phyloP scores from a whole-genome alignment of 371 early-diverging fungal genomes.

The Mortierella sp. region DNA sequence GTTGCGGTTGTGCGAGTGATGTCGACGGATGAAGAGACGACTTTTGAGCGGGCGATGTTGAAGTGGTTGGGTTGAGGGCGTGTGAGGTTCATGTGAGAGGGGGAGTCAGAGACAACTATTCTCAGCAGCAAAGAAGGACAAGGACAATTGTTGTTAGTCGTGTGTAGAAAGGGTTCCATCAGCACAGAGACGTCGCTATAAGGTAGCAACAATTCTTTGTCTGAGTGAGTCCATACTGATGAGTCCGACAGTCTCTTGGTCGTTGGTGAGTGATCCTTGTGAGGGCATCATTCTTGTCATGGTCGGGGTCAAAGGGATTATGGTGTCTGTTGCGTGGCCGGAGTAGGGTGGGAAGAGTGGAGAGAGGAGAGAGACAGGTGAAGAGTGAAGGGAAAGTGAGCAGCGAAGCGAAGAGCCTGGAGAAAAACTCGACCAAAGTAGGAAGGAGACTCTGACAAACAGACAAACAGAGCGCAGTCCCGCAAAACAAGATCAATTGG shows the following conservation, averaged over 20 bases:
- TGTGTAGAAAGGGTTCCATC: neutral
- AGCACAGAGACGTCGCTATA: neutral
- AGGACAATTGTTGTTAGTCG: neutral
- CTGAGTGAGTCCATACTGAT: conserved; percentile 29
- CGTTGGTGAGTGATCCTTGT: conserved; percentile 17
- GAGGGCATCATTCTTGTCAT: conserved; percentile 42
- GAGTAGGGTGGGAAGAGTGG: conserved; percentile 5
- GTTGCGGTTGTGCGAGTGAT: conserved; percentile 45
- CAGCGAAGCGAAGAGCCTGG: neutral
- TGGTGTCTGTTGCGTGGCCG: neutral
- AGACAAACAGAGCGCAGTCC: neutral
- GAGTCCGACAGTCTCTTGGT: conserved; percentile 52
- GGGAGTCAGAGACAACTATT: conserved; percentile 8
- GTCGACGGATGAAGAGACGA: conserved; percentile 34
- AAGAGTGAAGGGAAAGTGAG: neutral
- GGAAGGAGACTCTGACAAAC: neutral
- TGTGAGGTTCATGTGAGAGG: neutral
- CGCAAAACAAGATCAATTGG: too few relatives aligned
- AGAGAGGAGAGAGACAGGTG: neutral
- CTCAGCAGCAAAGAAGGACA: neutral
- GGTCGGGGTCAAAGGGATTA: neutral
- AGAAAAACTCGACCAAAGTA: neutral
- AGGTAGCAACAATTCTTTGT: neutral
- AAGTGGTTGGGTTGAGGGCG: conserved; percentile 24
- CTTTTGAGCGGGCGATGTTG: conserved; percentile 14